Base-by-base conservation (phyloP, 2,329 filamentous ascomycete genomes). In the Colletotrichum camelliae region DNA sequence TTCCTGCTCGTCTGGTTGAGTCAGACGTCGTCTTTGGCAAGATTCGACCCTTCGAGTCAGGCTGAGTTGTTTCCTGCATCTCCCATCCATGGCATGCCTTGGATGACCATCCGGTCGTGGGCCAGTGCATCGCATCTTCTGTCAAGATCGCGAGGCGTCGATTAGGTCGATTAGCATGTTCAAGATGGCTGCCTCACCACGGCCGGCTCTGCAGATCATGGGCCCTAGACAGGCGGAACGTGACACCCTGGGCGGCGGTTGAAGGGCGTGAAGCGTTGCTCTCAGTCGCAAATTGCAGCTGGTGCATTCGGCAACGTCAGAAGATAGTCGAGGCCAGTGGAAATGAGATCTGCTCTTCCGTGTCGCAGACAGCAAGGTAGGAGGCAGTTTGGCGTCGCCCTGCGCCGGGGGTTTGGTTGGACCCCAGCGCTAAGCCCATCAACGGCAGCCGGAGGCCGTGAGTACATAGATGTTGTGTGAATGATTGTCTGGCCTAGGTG, bases 271-370 rank as follows among this genome's bases (percentile, higher is more conserved):
- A 68, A 60, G 33, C 16, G 10, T 16, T 15, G 35, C 52, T 60
- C 64, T 75, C 48, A 24, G 64, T 65, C n/a, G 43, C n/a, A 52
- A 13, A 35, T 16, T 35, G 24, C 43, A 52, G 16, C 29, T 55
- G 33, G 48, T 62, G 61, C 58, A 58, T 33, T 31, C 31, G 70
- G 37, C 74, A 74, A 68, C 48, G 70, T 69, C 70, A 73, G 70
- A 76, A 55, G 31, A 16, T 16, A 29, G 43, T 29, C 57, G 65
- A 69, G 37, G 35, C 12, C 35, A 31, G 74, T 66, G 70, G 48
- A 69, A 61, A 76, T 74, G 74, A 66, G 64, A 73, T 65, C 35
- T 65, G 33, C 48, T 35, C 31, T 67, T 76, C 70, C 70, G 43
- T 74, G 70, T 74, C 70, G 58, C 64, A 65, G 35, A 31, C 37